Evolutionary conservation across 768 basidiomycete genomes (phyloP), one percentile per base, ranked within the genome.

Genomic region (Agrocybe praecox): DNA sequence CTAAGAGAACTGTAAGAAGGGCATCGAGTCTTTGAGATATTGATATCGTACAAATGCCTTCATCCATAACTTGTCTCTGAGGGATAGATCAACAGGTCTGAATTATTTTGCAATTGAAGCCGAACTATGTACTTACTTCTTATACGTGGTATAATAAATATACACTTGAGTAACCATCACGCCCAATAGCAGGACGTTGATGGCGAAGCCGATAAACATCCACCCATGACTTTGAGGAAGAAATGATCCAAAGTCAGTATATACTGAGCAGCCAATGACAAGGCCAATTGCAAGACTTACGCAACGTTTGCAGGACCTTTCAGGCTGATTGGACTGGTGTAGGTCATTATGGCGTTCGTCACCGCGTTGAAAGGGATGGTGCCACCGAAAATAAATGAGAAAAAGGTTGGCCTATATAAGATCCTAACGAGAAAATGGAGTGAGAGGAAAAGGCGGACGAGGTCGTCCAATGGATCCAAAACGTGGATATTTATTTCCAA

Each of bases 81-180:
- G 15, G 1, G 11, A 7, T 17, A 9, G 11, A 42, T 21, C 11
- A 68, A 59, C n/a, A 3, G 6, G 45, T 23, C 26, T 18, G 17
- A 9, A 26, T 26, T 17, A 14, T 18, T 26, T 49, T 14, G 5
- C 12, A 15, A 8, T 45, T 11, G 7, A 22, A 26, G 46, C 15
- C 26, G 3, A 11, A 47, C 2, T 24, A 19, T n/a, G 53, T 36
- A 72, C 80, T 2, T 18, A 67, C 66, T 57, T 55, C 26, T 61
- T 65, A 34, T 59, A 67, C 63, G 74, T 69, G 21, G 69, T 74
- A 62, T 70, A 78, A 65, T 85, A 84, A 8, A 83, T 33, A 56
- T 78, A 77, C 15, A 74, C 66, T 66, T 84, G 76, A 0, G 73
- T 74, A 40, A 78, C 74, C 74, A 79, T 80, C 46, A 82, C 76